Evolutionary conservation across 2,329 filamentous ascomycete genomes (phyloP).

Genomic region (Pestalotiopsis sp.): DNA sequence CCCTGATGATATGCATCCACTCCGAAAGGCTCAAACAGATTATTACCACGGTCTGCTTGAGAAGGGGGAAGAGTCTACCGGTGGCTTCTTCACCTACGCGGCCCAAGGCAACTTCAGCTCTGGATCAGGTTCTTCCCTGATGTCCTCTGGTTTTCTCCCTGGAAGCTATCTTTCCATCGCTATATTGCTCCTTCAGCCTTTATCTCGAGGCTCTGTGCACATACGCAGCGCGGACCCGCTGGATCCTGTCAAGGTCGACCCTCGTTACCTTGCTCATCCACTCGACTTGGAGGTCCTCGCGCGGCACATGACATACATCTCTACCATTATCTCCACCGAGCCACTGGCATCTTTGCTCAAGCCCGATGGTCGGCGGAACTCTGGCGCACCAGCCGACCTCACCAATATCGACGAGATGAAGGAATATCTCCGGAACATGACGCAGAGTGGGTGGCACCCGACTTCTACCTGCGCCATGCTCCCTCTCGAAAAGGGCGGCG

Average conservation of each 20-base stretch:
- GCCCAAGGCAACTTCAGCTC: conserved; percentile 3
- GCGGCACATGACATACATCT: conserved; percentile 11
- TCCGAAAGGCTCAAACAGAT: neutral
- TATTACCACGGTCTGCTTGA: conserved; percentile 9
- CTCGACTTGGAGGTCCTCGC: conserved; percentile 16
- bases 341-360: conserved; percentile 2
- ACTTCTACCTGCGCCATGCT: neutral
- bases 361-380: neutral
- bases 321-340: conserved; percentile 1
- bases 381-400: neutral
- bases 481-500: neutral
- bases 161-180: conserved; percentile 2
- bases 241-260: neutral
- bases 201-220: conserved; percentile 17
- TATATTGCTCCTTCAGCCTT: conserved; percentile 12
- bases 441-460: neutral
- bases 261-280: conserved; percentile 8
- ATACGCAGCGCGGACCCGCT: neutral
- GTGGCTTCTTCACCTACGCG: neutral
- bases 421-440: neutral
- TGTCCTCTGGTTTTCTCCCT: neutral
- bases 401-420: neutral
- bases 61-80: neutral
- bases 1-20: neutral
- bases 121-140: neutral